These are phyloP conservation scores for Hygrophoropsis aurantiaca DNA, from an alignment of 768 basidiomycete species.

Conservation along the genomic window DNA sequence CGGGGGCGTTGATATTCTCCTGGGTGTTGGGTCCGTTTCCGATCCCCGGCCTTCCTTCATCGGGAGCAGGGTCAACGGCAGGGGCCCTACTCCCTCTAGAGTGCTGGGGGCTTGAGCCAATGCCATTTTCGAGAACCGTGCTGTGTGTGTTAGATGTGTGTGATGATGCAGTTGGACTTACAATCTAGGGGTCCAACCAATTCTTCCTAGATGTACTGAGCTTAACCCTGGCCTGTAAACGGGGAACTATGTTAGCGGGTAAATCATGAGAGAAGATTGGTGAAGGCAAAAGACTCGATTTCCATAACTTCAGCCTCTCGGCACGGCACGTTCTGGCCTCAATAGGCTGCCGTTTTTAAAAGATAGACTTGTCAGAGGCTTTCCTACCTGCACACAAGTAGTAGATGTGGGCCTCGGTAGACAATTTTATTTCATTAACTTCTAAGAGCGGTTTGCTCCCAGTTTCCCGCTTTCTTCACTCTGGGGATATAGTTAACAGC, in stretches of 20 bases:
- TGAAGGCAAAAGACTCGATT: neutral
- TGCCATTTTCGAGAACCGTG: neutral
- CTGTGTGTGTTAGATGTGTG: neutral
- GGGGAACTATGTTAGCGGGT: neutral
- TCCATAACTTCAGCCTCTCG: constrained; percentile 1
- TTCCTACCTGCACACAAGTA: neutral
- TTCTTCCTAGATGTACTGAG: neutral
- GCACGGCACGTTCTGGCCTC: constrained; percentile 1
- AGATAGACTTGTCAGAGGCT: neutral
- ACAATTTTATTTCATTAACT: neutral
- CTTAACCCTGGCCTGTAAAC: neutral
- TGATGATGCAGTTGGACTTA: neutral
- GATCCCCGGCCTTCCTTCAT: no score
- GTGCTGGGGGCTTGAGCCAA: neutral
- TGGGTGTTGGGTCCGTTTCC: no score
- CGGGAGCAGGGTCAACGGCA: neutral
- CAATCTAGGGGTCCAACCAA: neutral
- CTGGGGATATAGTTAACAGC: neutral
- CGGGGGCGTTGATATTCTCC: no score
- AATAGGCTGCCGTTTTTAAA: constrained; percentile 1
- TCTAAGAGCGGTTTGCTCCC: no score
- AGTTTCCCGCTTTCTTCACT: neutral
- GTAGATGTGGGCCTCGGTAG: constrained; percentile 2
- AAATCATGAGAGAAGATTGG: no score
- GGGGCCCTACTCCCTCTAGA: neutral